Evolutionary conservation across 2,329 filamentous ascomycete genomes (phyloP).

Genomic region (Albophoma yamanashiensis): DNA sequence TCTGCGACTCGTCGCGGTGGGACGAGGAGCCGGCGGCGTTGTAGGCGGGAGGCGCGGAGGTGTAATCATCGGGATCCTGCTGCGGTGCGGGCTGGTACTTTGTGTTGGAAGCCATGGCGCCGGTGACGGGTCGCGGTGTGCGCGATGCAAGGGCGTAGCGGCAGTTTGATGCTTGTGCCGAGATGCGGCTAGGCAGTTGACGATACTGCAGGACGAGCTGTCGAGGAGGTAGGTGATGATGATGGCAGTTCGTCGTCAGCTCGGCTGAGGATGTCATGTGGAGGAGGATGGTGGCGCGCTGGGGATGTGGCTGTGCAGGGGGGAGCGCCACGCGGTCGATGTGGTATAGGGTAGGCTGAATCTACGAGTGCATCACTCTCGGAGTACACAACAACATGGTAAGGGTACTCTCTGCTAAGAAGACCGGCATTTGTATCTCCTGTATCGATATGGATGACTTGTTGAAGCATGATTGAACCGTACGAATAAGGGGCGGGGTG

Average conservation of each 20-base stretch:
- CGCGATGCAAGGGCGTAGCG: not conserved
- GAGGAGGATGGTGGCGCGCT: not conserved
- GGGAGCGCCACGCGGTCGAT: not conserved
- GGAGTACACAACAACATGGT: too few relatives aligned
- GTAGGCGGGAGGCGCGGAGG: slow-evolving; percentile 78
- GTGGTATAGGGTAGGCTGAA: not conserved
- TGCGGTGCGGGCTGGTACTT: slow-evolving; percentile 79
- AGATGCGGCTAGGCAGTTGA: not conserved
- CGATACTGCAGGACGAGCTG: not conserved
- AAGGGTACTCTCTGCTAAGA: too few relatives aligned
- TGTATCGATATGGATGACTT: too few relatives aligned
- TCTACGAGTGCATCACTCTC: too few relatives aligned
- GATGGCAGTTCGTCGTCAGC: not conserved
- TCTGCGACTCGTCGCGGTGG: slow-evolving; percentile 40
- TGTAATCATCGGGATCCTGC: slow-evolving; percentile 77
- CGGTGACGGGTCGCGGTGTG: not conserved
- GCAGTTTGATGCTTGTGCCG: not conserved
- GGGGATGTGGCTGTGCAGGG: not conserved
- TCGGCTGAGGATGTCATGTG: not conserved
- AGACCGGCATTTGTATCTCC: too few relatives aligned
- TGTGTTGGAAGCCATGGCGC: slow-evolving; percentile 58
- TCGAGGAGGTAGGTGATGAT: not conserved
- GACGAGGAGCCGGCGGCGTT: slow-evolving; percentile 37
- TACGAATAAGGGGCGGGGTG: too few relatives aligned
- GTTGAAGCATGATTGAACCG: too few relatives aligned